Evolutionary conservation across 345 rosid genomes (phyloP), one percentile per base, ranked within the genome.

Genomic region (Gossypium ekmanianum): DNA sequence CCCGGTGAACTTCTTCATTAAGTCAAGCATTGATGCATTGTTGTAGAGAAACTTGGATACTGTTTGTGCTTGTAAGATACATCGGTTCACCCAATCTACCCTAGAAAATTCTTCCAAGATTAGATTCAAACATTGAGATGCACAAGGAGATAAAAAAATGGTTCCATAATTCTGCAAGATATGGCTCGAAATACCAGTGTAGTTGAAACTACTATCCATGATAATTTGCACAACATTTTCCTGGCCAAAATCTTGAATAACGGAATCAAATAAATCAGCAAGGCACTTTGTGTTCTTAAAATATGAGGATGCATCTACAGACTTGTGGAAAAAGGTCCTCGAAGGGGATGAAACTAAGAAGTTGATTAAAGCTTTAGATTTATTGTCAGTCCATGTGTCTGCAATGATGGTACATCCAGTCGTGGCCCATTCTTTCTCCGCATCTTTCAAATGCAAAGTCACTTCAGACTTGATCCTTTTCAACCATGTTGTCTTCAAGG

Each of bases 11-110:
- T 86, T 90, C 80, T 88, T 93, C 92, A 93, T 79, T 54, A 88
- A 81, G 80, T 93, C 94, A 73, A 93, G 92, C 87, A 91, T 81
- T 22, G 84, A 78, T 8, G 83, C 80, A 47, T 84, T 87, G 72
- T 93, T 93, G 89, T 91, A 91, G 17, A 93, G 74, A 67, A 87
- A 85, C 83, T 87, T 93, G 11, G 97, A 77, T 66, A 93, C 63
- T 2, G 83, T 84, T 77, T 91, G 98, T 29, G 97, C 97, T 79
- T 90, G 94, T 11, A 67, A 50, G 77, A 91, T 84, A 55, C 98
- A 93, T 62, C 90, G 79, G 78, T 86, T 87, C 76, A 93, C 98
- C 94, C 98, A 93, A 81, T 89, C 94, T 12, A 93, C 97, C 84
- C 85, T 88, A 11, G 93, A 87, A 81, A 93, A 93, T 43, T 93